These are phyloP conservation scores for Pueraria montana DNA, from an alignment of 306 rosid species.

Conservation along the genomic window DNA sequence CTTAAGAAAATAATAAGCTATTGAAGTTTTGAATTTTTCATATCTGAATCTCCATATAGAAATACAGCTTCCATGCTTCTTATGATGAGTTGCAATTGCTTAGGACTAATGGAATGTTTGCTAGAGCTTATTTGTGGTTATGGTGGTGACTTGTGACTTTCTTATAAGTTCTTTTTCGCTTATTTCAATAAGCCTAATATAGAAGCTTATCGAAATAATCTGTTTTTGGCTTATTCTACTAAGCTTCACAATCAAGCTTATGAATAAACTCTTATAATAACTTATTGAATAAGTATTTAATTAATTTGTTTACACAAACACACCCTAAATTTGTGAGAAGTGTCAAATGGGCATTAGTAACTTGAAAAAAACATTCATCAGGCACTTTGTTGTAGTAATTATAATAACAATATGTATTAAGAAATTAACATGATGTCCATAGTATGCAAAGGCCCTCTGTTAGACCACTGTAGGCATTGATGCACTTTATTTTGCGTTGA, in stretches of 20 bases:
- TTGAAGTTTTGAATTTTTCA: conserved; percentile 14
- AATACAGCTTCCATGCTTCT: conserved; percentile 10
- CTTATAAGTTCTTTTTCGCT: neutral
- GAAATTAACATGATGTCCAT: conserved; percentile 9
- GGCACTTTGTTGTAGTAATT: conserved; percentile 5
- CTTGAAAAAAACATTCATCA: neutral
- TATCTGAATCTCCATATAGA: neutral
- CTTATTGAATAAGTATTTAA: neutral
- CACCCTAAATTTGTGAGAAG: neutral
- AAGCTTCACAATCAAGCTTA: neutral
- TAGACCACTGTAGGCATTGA: neutral
- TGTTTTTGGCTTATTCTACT: neutral
- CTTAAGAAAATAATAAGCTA: conserved; percentile 2
- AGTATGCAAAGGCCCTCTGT: conserved; percentile 11
- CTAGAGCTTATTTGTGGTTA: neutral
- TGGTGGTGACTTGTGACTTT: neutral
- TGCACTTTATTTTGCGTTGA: conserved; percentile 9
- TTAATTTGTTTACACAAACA: neutral
- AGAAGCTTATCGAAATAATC: neutral
- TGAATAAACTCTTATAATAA: neutral
- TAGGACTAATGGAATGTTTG: neutral
- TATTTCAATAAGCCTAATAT: neutral
- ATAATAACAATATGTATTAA: neutral
- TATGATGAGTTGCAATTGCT: conserved; percentile 23
- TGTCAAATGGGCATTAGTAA: neutral